Evolutionary conservation across 495 filamentous ascomycete species (phyloP), one percentile per base, ranked within the genome.

Genomic region (Penicillium parvum): DNA sequence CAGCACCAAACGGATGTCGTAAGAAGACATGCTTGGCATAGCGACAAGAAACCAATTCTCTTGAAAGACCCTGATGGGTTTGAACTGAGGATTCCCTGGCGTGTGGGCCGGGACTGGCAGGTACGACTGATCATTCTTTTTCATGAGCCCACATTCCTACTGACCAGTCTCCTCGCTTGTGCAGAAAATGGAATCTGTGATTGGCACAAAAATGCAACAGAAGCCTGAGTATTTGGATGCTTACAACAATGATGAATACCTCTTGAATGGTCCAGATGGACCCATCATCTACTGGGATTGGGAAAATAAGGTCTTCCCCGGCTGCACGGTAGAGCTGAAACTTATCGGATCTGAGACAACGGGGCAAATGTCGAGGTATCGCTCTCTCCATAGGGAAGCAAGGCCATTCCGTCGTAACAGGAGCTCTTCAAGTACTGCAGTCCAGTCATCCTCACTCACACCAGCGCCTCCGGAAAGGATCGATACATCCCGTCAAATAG

Each of bases 31-130:
- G 28, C 28, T 15, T 30, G 28, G 28, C n/a, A 38, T 14, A 23
- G 21, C 8, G 36, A 14, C 12, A 38, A 38, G 21, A 27, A 16
- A 8, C 36, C 36, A n/a, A 30, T 30, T 7, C 28, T n/a, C 12
- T 30, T 30, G 16, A 41, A 41, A 14, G 39, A 41, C 19, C 16
- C 16, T 10, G 27, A 16, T 32, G 39, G 39, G 17, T 18, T 32
- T 32, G 39, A 41, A 20, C 16, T 41, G 15, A 20, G 14, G 16
- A 41, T 41, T 12, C 39, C 39, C 26, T 41, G 39, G 39, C 39
- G 39, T 15, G 28, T 41, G 15, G 39, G 26, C 16, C 4, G 19
- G 15, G 14, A 16, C 28, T 41, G 39, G 39, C 15, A 14, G 10
- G 39, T 41, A 41, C 2, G 26, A 14, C 5, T 30, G n/a, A n/a